Evolutionary conservation across 208 protist genomes (phyloP), one percentile per base, ranked within the genome.

Genomic region (Leishmania aethiopica): DNA sequence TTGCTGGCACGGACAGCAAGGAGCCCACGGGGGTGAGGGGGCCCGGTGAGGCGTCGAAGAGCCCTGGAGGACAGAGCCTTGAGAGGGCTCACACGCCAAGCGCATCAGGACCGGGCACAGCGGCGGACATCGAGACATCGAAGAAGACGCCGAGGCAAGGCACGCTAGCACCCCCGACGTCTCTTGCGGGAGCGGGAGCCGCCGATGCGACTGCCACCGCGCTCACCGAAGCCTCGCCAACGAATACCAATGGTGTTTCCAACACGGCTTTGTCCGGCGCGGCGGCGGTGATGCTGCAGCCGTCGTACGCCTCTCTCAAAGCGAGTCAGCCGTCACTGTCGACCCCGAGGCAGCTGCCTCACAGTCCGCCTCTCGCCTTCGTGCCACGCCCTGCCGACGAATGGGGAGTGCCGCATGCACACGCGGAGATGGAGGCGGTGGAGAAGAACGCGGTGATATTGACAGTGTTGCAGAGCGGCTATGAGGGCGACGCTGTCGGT

Each of bases 381-480:
- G 72, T 72, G 25, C 74, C 70, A 55, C 84, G 76, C 22, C 76
- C 82, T 19, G 82, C 93, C 19, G 87, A 87, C 75, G 84, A 91
- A 67, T 93, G 92, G 92, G 92, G 91, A 25, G 84, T 84, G 35
- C 67, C 85, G 0, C 83, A 86, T 75, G 13, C 75, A 28, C 53
- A 87, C 62, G 37, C 82, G 0, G 85, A 89, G 60, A 89, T 91
- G 75, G 91, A 95, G 51, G 92, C 92, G 32, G 86, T 94, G 75
- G 91, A 97, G 85, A 94, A 91, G 57, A 95, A 97, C 80, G 87
- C 87, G 62, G 86, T 95, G 45, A 86, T 86, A 51, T 78, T 95
- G 7, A 89, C 92, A 35, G 84, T 89, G 40, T 70, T 95, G 28
- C 89, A 93, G 80, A 77, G 83, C 19, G 76, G 67, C 35, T 81